phyloP scores from a whole-genome alignment of 1,139 yeast genomes.

The Candida freyschussii region DNA sequence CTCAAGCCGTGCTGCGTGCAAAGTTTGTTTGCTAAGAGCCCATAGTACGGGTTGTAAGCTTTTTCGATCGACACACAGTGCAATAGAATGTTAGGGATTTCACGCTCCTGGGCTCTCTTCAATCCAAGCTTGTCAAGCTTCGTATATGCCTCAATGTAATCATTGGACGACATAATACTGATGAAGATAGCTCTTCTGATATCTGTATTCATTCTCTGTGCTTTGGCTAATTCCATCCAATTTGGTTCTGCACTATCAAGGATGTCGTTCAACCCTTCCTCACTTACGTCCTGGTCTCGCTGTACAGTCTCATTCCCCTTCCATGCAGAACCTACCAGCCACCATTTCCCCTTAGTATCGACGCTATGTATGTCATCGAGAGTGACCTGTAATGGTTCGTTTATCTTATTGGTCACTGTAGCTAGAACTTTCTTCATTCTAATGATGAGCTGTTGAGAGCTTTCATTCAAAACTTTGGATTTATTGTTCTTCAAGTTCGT shows the following conservation, averaged over 20 bases:
- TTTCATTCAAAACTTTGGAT: constrained; percentile 40
- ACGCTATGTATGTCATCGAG: constrained; percentile 75
- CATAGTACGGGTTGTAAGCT: constrained; percentile 87
- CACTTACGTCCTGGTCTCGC: constrained; percentile 25
- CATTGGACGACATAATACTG: constrained; percentile 92
- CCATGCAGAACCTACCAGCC: constrained; percentile 99
- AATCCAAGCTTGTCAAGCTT: constrained; percentile 75
- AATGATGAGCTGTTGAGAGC: constrained; percentile 43
- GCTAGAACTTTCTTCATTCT: constrained; percentile 68
- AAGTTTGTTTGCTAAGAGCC: constrained; percentile 69
- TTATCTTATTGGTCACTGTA: constrained; percentile 38
- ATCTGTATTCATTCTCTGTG: constrained; percentile 93
- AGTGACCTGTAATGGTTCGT: constrained; percentile 81
- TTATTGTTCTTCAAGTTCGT: constrained; percentile 84
- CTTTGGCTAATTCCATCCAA: constrained; percentile 81
- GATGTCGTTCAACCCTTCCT: constrained; percentile 26
- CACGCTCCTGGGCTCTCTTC: constrained; percentile 80
- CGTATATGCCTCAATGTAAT: constrained; percentile 80
- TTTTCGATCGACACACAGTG: constrained; percentile 87
- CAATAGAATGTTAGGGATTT: constrained; percentile 76
- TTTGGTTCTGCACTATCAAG: constrained; percentile 46
- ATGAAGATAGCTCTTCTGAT: constrained; percentile 89
- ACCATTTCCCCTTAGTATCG: constrained; percentile 90
- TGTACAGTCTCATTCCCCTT: constrained; percentile 34
- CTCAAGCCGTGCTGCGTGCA: constrained; percentile 67